Evolutionary conservation across 176 grass and related monocot species (phyloP).

Genomic region (Areca catechu): DNA sequence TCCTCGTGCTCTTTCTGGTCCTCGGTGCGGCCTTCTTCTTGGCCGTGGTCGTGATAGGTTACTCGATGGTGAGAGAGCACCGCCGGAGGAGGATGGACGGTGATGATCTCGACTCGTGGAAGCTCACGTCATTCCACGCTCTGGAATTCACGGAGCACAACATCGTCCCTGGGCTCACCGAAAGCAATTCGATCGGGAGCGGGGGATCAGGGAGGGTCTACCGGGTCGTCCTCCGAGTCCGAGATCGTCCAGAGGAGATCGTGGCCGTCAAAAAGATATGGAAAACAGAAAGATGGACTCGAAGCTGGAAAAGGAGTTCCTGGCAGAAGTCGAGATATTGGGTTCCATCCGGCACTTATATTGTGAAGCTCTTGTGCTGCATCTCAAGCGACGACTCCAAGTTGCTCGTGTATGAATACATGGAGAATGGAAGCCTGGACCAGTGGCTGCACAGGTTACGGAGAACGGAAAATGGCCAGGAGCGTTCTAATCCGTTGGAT

Average conservation of each 20-base stretch:
- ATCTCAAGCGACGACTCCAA: conserved; percentile 26
- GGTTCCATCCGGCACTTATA: conserved; percentile 55
- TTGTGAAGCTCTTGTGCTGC: conserved; percentile 57
- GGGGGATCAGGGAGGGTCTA: conserved; percentile 67
- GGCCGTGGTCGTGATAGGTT: not conserved
- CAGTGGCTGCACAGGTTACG: conserved; percentile 31
- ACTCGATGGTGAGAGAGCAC: not conserved
- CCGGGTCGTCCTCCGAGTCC: conserved; percentile 28
- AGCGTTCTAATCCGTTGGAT: conserved; percentile 10
- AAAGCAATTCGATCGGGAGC: conserved; percentile 46
- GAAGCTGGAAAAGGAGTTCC: conserved; percentile 34
- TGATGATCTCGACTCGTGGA: conserved; percentile 23
- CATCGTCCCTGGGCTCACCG: conserved; percentile 20
- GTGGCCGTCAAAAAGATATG: conserved; percentile 59
- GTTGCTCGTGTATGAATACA: conserved; percentile 61
- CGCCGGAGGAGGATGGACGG: not conserved
- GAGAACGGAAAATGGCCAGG: not conserved
- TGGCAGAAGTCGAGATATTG: conserved; percentile 38
- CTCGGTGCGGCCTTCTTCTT: conserved; percentile 14
- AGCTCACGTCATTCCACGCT: conserved; percentile 29
- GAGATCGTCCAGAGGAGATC: not conserved
- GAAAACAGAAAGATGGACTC: conserved; percentile 12
- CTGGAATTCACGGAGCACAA: conserved; percentile 28
- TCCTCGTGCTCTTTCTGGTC: conserved; percentile 23
- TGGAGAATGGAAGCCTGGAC: conserved; percentile 63